phyloP scores from a whole-genome alignment of 805 yeast genomes.

The Yamadazyma sp. region DNA sequence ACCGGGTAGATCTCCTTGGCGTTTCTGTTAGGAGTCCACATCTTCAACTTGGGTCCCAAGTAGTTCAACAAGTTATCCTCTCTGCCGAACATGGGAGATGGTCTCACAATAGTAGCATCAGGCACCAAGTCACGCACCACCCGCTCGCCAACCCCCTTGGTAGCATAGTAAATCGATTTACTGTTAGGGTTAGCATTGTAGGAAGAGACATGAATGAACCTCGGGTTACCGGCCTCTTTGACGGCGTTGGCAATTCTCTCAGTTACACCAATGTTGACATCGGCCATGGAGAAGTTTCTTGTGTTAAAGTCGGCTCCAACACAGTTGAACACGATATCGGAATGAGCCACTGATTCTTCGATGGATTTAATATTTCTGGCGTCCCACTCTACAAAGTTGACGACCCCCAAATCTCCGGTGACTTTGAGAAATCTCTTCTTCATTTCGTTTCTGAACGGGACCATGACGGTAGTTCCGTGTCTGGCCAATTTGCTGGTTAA shows the following conservation, averaged over 20 bases:
- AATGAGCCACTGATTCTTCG: constrained; percentile 72
- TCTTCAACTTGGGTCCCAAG: constrained; percentile 53
- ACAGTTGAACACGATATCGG: constrained; percentile 80
- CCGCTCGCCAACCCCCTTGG: constrained; percentile 78
- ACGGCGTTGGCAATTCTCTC: constrained; percentile 74
- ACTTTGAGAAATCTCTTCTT: constrained; percentile 76
- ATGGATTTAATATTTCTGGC: constrained; percentile 73
- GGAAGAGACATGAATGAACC: constrained; percentile 76
- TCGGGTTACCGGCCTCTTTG: constrained; percentile 66
- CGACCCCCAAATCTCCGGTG: constrained; percentile 85
- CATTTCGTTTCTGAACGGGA: constrained; percentile 81
- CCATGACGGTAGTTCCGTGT: constrained; percentile 75
- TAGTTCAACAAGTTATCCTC: constrained; percentile 69
- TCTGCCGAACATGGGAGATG: constrained; percentile 75
- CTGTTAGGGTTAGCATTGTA: constrained; percentile 73
- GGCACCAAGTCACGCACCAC: constrained; percentile 67
- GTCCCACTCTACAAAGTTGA: constrained; percentile 80
- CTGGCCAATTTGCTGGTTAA: constrained; percentile 71
- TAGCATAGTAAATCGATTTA: constrained; percentile 67
- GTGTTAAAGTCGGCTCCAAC: constrained; percentile 75
- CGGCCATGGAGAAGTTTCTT: constrained; percentile 80
- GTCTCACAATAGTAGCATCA: constrained; percentile 81
- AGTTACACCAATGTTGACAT: constrained; percentile 77
- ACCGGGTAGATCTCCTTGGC: constrained; percentile 66
- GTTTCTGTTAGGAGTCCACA: constrained; percentile 66